Evolutionary conservation across 768 basidiomycete genomes (phyloP).

Genomic region (Tulasnella sp.): DNA sequence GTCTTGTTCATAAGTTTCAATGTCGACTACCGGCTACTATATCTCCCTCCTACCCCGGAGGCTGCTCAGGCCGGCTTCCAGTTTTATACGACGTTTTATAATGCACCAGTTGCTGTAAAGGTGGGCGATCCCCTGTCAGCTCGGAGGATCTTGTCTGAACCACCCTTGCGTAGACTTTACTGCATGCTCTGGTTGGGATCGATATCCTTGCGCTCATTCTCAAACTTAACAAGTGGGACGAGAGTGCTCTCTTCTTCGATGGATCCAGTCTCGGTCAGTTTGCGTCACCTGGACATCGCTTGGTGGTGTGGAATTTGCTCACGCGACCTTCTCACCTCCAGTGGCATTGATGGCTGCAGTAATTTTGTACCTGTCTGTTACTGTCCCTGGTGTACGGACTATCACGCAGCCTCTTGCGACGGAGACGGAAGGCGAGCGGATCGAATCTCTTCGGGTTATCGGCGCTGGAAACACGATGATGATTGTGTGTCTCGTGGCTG

Average conservation of each 20-base stretch:
- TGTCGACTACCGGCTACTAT: constrained; percentile 78
- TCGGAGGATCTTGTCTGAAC: not conserved
- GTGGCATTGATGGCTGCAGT: constrained; percentile 64
- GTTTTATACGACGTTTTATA: constrained; percentile 88
- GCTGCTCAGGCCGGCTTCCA: constrained; percentile 58
- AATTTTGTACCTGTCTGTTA: constrained; percentile 72
- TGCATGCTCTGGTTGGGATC: constrained; percentile 74
- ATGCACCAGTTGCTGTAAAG: constrained; percentile 88
- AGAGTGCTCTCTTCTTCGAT: constrained; percentile 92
- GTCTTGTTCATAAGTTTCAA: constrained; percentile 75
- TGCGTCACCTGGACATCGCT: constrained; percentile 1
- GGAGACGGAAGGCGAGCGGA: constrained; percentile 51
- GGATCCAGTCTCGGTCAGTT: constrained; percentile 70
- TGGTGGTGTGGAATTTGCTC: not conserved
- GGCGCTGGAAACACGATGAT: constrained; percentile 83
- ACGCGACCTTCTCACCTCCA: constrained; percentile 25
- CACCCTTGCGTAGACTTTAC: constrained; percentile 46
- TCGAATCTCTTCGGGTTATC: constrained; percentile 69
- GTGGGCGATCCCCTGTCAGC: constrained; percentile 31
- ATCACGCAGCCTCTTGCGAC: constrained; percentile 47
- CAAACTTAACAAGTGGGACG: constrained; percentile 80
- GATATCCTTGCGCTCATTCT: constrained; percentile 61
- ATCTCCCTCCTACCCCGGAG: constrained; percentile 42
- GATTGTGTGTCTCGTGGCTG: constrained; percentile 48
- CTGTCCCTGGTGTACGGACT: constrained; percentile 63